Percentiles rank a stretch among this genome's conserved stretches.
phyloP scores from a whole-genome alignment of 352 stramenopile genomes.

The Pythium insidiosum region DNA sequence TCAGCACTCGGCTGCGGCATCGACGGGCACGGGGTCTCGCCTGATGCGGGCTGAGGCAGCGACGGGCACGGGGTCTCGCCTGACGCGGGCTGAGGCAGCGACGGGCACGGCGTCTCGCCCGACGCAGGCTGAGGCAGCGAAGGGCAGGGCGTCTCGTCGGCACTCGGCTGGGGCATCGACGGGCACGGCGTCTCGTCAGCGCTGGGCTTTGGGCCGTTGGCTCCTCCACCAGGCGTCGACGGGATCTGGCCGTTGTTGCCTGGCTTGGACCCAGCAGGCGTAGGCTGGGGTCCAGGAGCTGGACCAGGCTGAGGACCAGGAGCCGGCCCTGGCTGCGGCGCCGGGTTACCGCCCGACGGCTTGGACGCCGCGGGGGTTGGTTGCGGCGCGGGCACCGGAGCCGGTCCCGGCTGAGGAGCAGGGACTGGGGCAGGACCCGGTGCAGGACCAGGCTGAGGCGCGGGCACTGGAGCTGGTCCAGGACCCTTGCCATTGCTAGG shows the following conservation, averaged over 20 bases:
- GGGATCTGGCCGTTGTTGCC: background rate
- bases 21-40: conserved; percentile 8
- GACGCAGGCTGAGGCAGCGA: too few species aligned
- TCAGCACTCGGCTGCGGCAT: conserved; percentile 9
- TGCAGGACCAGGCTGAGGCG: background rate
- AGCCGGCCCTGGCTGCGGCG: background rate
- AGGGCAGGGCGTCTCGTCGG: too few species aligned
- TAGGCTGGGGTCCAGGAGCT: conserved; percentile 1
- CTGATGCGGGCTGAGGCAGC: too few species aligned
- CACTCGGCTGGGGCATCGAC: conserved; percentile 19
- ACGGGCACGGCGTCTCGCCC: too few species aligned
- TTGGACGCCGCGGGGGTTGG: conserved; percentile 5
- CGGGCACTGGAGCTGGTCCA: conserved; percentile 13
- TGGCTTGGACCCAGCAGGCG: background rate
- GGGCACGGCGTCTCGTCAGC: conserved; percentile 19
- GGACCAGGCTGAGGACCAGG: background rate
- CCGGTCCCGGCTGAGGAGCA: conserved; percentile 2
- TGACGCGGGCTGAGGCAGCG: too few species aligned
- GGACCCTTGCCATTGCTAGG: too few species aligned
- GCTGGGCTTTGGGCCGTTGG: background rate
- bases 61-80: too few species aligned
- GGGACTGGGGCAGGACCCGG: conserved; percentile 5
- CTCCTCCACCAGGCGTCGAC: background rate
- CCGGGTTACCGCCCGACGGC: background rate
- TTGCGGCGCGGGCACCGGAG: background rate